Base-by-base conservation (phyloP, 768 basidiomycete species). In the Tubosaeta sp. region DNA sequence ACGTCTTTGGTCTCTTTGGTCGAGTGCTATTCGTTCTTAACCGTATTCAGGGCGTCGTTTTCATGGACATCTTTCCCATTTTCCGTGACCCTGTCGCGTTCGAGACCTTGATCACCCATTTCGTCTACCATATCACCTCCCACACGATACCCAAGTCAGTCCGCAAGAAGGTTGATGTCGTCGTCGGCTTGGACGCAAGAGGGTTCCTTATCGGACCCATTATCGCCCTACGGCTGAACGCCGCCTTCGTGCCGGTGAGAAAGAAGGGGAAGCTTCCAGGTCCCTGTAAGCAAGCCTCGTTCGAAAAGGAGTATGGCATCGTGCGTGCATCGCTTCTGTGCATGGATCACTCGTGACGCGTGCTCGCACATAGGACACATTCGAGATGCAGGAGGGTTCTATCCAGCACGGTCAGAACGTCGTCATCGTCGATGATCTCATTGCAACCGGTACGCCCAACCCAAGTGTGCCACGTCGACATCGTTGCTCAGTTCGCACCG, bases 251-350 rank as follows among this genome's bases (percentile, higher is more conserved):
- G 4, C 95, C 97, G 2, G 94, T 98, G 32, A 80, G 97, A 54
- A 99, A 99, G 73, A 74, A 75, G 55, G 95, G 94, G 5, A 99
- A 98, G 70, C 78, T 99, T n/a, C 97, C 97, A 6, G 97, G 97
- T 43, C 64, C 82, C 59, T 88, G 86, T 66, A 78, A 85, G 43
- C 75, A 77, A 31, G 86, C 82, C 3, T 78, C 77, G 19, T 99
- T 93, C 60, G 82, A 85, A 69, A 97, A 97, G 76, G 97, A 99
- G 67, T 97, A 97, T 59, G 95, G 94, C 42, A 63, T 70, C n/a
- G 91, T 92, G 59, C 65, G 84, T 71, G 5, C 45, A 4, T 34
- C 17, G 43, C 35, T 52, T 47, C 7, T 46, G 29, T 35, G 19
- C 32, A 22, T 39, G 14, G 42, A 37, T 13, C 51, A 16, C 50